A percentile compares a stretch with the other conserved stretches of the same genome.
Conservation (phyloP, 108 stramenopile genomes). For the Pseudonitzschia pungens region DNA sequence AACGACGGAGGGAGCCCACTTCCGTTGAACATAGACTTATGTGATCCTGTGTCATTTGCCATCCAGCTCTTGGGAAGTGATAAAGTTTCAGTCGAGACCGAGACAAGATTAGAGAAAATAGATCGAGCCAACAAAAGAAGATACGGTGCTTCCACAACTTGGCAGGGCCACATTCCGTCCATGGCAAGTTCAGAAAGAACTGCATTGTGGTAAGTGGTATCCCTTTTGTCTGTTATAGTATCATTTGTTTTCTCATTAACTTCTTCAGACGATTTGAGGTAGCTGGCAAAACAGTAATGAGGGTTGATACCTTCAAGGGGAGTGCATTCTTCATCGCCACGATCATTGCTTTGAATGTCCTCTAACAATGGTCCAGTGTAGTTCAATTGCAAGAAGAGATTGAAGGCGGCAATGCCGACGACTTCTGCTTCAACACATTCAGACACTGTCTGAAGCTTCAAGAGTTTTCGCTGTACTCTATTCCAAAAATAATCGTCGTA, state of each 20-base stretch:
- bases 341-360: slow-evolving; percentile 14
- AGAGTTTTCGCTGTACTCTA: slow-evolving; percentile 37
- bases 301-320: slow-evolving; percentile 64
- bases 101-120: slow-evolving; percentile 49
- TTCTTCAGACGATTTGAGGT: slow-evolving; percentile 26
- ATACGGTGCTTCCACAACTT: slow-evolving; percentile 64
- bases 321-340: background rate
- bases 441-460: slow-evolving; percentile 30
- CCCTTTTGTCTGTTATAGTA: slow-evolving; percentile 18
- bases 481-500: slow-evolving; percentile 27
- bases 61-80: slow-evolving; percentile 38
- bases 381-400: slow-evolving; percentile 82
- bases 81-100: slow-evolving; percentile 9
- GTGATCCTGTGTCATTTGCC: background rate
- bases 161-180: slow-evolving; percentile 80
- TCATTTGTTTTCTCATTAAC: slow-evolving; percentile 3
- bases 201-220: slow-evolving; percentile 60
- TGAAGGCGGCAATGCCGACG: slow-evolving; percentile 72
- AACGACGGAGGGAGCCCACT: background rate
- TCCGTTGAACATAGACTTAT: background rate
- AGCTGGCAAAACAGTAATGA: slow-evolving; percentile 49
- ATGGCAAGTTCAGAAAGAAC: slow-evolving; percentile 64
- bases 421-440: slow-evolving; percentile 63
- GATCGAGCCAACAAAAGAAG: slow-evolving; percentile 68
- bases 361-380: slow-evolving; percentile 80